Evolutionary conservation across 495 filamentous ascomycete genomes (phyloP).

Genomic region (Aspergillus heteromorphus): DNA sequence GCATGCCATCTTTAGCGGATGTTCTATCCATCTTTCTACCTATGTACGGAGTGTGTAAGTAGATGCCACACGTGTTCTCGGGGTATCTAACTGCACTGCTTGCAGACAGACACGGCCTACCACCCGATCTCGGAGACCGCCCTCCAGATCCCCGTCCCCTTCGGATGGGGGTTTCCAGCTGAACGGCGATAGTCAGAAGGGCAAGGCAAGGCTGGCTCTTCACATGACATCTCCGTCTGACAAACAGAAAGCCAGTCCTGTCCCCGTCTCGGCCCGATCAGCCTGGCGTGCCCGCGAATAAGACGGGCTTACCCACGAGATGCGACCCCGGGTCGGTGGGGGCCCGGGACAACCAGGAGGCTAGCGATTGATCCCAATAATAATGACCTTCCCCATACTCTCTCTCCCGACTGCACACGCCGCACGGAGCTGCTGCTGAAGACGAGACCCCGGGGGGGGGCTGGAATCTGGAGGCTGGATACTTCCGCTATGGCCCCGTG

Average conservation of each 20-base stretch:
- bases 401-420: too few relatives aligned
- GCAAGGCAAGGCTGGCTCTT: neutral
- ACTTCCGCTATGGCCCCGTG: neutral
- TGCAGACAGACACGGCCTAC: neutral
- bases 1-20: neutral
- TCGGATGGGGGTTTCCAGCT: neutral
- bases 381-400: neutral
- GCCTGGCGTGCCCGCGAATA: constrained; percentile 1
- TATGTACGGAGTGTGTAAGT: too few relatives aligned
- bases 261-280: constrained; percentile 2
- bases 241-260: neutral
- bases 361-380: neutral
- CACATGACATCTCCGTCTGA: constrained; percentile 5
- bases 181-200: neutral
- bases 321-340: neutral
- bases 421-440: too few relatives aligned
- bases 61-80: neutral
- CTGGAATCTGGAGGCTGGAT: constrained; percentile 5
- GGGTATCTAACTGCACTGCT: too few relatives aligned
- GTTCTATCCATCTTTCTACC: too few relatives aligned
- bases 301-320: neutral
- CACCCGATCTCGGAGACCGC: neutral
- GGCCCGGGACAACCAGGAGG: neutral
- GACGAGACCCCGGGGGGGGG: constrained; percentile 13
- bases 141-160: neutral